phyloP scores from a whole-genome alignment of 805 yeast species.

The Debaryomyces castellii region DNA sequence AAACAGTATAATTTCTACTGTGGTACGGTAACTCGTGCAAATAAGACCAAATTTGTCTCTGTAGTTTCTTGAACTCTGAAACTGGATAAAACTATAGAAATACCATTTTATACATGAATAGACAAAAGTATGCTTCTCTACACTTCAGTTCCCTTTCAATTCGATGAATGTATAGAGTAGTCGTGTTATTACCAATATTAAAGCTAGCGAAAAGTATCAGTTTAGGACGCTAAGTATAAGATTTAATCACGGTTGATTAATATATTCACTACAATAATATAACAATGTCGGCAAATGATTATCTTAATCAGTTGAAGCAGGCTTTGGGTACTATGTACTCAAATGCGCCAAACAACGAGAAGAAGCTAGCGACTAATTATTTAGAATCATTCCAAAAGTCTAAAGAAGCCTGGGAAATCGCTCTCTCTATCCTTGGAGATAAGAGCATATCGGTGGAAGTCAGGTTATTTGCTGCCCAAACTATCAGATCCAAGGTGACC shows the following conservation, averaged over 20 bases:
- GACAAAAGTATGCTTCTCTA: too few relatives aligned
- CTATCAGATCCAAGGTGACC: constrained; percentile 78
- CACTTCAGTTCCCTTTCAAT: too few relatives aligned
- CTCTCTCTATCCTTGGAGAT: constrained; percentile 52
- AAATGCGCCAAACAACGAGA: constrained; percentile 42
- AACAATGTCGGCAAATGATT: constrained; percentile 7
- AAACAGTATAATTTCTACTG: too few relatives aligned
- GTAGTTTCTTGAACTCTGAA: too few relatives aligned
- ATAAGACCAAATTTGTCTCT: too few relatives aligned
- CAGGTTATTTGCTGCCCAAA: constrained; percentile 86
- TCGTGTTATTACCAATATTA: neutral
- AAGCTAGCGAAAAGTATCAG: neutral
- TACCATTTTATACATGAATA: too few relatives aligned
- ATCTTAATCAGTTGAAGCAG: constrained; percentile 33
- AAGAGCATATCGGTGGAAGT: constrained; percentile 47
- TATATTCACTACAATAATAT: neutral
- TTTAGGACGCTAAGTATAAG: too few relatives aligned
- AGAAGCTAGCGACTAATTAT: constrained; percentile 50
- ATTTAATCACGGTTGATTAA: too few relatives aligned
- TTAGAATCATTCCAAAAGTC: constrained; percentile 85
- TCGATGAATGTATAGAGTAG: too few relatives aligned
- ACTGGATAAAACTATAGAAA: too few relatives aligned
- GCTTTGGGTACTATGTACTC: constrained; percentile 53
- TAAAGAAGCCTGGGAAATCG: constrained; percentile 73
- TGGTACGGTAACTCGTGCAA: too few relatives aligned